Conservation (phyloP, 345 rosid genomes). For the Citropsis articulata region DNA sequence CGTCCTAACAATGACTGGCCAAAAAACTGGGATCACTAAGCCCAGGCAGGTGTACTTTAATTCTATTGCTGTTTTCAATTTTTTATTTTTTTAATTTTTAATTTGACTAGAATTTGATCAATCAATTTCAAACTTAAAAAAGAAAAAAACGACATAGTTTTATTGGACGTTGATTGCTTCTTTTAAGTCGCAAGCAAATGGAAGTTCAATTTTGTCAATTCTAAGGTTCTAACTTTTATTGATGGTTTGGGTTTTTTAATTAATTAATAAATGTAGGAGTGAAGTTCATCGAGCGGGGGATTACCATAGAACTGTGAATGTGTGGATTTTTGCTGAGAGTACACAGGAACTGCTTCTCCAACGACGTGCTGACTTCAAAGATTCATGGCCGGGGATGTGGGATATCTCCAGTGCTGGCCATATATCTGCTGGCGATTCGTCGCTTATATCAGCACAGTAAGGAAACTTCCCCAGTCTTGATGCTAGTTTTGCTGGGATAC, state of each 20-base stretch:
- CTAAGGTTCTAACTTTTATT: too few species aligned
- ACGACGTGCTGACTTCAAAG: constrained; percentile 74
- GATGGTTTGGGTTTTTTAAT: background rate
- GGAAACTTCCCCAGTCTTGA: background rate
- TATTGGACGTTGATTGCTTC: background rate
- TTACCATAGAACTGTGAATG: constrained; percentile 87
- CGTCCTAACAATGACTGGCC: constrained; percentile 62
- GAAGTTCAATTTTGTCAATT: background rate
- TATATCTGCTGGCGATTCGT: constrained; percentile 81
- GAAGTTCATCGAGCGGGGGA: constrained; percentile 86
- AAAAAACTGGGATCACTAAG: constrained; percentile 66
- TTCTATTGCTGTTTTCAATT: background rate
- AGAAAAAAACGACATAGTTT: background rate
- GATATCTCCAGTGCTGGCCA: constrained; percentile 98
- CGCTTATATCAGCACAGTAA: constrained; percentile 74
- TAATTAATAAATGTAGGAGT: constrained; percentile 33
- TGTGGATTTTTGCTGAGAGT: constrained; percentile 80
- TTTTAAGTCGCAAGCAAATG: background rate
- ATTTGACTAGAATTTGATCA: background rate
- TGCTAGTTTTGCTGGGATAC: background rate
- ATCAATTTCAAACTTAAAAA: background rate
- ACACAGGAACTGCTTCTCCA: constrained; percentile 80
- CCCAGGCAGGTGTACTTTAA: constrained; percentile 51
- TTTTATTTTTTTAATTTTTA: background rate
- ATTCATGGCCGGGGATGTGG: constrained; percentile 88